A percentile compares a stretch with the other conserved stretches of the same genome.
phyloP scores from a whole-genome alignment of 768 basidiomycete species.

The Russula lepida region DNA sequence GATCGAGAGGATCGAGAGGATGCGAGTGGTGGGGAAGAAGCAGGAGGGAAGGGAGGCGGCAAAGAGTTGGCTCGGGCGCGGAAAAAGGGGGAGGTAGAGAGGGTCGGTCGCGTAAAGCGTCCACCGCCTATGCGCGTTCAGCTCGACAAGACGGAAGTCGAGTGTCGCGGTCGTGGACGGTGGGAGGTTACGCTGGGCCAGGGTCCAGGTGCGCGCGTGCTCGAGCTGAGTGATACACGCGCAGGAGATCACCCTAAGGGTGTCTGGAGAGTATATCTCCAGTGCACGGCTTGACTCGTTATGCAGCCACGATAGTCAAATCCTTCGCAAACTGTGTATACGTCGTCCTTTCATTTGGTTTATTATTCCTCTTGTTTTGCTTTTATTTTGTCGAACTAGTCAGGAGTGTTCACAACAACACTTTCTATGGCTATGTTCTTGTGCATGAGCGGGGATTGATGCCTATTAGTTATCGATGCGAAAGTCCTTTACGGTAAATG shows the following conservation, averaged over 20 bases:
- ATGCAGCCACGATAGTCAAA: too few species aligned
- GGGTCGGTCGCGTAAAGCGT: constrained; percentile 20
- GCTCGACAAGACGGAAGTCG: constrained; percentile 45
- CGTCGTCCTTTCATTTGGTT: not conserved
- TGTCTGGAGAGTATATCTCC: constrained; percentile 15
- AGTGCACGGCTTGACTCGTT: not conserved
- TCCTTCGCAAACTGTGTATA: not conserved
- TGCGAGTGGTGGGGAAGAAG: not conserved
- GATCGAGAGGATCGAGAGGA: not conserved
- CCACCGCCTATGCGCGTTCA: constrained; percentile 39
- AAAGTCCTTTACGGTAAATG: not conserved
- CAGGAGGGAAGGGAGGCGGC: not conserved
- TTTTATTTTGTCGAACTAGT: not conserved
- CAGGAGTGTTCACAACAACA: not conserved
- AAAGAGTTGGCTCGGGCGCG: constrained; percentile 24
- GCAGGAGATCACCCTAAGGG: constrained; percentile 1
- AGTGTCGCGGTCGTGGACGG: constrained; percentile 37
- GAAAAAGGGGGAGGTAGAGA: constrained; percentile 30
- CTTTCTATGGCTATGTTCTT: not conserved
- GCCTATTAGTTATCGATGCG: not conserved
- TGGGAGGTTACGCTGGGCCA: constrained; percentile 57
- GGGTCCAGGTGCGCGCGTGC: constrained; percentile 41
- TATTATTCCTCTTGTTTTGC: not conserved
- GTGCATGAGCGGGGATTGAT: not conserved
- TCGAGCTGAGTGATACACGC: constrained; percentile 53